A percentile compares a stretch with the other conserved stretches of the same genome.
Evolutionary conservation across 805 yeast genomes (phyloP).

Genomic region (Nakazawaea anatomiae): DNA sequence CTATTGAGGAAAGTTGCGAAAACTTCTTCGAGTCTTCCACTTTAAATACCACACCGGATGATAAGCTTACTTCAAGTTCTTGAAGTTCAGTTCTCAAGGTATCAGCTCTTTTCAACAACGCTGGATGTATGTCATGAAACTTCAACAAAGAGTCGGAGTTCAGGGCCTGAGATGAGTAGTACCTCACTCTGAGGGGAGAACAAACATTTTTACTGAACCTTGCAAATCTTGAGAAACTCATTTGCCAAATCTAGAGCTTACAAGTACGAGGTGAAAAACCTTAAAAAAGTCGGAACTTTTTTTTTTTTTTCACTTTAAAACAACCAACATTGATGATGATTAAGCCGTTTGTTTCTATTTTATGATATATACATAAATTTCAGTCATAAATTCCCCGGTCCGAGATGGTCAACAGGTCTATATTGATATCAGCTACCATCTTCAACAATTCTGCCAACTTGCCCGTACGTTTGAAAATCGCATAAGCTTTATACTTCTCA

Average conservation of each 20-base stretch:
- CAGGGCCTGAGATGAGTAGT: neutral
- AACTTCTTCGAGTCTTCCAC: constrained; percentile 42
- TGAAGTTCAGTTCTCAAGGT: constrained; percentile 33
- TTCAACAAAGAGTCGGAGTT: constrained; percentile 1
- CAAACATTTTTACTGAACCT: neutral
- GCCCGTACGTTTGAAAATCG: constrained; percentile 53
- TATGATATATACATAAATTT: too few species aligned
- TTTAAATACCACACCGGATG: constrained; percentile 37
- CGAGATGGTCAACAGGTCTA: constrained; percentile 17
- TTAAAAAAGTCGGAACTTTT: neutral
- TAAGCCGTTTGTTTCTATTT: too few species aligned
- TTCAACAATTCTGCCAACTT: constrained; percentile 47
- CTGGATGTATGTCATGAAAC: constrained; percentile 37
- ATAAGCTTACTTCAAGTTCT: constrained; percentile 33
- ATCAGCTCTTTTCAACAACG: constrained; percentile 42
- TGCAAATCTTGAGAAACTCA: neutral
- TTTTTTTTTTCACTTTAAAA: neutral
- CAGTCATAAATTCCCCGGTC: constrained; percentile 35
- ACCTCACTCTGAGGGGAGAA: neutral
- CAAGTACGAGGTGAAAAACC: neutral
- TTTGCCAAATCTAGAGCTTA: neutral
- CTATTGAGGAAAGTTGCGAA: constrained; percentile 37
- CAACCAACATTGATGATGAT: too few species aligned
- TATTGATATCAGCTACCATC: constrained; percentile 53
- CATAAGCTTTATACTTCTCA: constrained; percentile 55